Evolutionary conservation across 2,329 filamentous ascomycete species (phyloP).

Genomic region (Trichoderma asperellum): DNA sequence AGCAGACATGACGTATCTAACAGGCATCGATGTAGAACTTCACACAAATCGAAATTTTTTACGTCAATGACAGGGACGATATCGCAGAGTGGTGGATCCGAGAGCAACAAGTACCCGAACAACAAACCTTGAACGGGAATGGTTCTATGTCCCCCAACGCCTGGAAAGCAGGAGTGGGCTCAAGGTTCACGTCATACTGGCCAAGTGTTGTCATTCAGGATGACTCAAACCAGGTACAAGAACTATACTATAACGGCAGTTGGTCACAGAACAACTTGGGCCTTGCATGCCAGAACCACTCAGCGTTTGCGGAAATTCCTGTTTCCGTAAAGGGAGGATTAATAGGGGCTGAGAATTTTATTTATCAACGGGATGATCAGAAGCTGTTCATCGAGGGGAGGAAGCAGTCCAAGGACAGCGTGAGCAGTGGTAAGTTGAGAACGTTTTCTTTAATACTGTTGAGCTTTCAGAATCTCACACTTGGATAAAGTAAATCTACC

Average conservation of each 20-base stretch:
- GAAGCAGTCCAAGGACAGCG: neutral
- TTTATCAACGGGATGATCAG: neutral
- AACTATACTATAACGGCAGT: neutral
- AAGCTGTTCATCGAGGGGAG: neutral
- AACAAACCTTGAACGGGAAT: neutral
- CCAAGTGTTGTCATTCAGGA: neutral
- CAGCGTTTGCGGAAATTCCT: neutral
- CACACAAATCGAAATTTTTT: neutral
- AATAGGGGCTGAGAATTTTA: neutral
- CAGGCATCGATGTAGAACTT: neutral
- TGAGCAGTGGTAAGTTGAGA: neutral
- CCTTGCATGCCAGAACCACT: neutral
- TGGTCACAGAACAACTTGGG: neutral
- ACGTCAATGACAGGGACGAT: neutral
- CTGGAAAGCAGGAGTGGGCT: neutral
- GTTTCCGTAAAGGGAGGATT: neutral
- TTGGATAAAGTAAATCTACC: neutral
- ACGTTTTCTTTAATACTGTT: neutral
- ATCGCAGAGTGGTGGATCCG: neutral
- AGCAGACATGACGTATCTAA: neutral
- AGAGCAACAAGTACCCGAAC: neutral
- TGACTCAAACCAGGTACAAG: neutral
- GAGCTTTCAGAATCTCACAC: neutral
- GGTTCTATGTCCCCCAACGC: constrained; percentile 1
- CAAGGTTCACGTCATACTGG: neutral